phyloP scores from a whole-genome alignment of 495 filamentous ascomycete genomes.

The Choiromyces venosus region DNA sequence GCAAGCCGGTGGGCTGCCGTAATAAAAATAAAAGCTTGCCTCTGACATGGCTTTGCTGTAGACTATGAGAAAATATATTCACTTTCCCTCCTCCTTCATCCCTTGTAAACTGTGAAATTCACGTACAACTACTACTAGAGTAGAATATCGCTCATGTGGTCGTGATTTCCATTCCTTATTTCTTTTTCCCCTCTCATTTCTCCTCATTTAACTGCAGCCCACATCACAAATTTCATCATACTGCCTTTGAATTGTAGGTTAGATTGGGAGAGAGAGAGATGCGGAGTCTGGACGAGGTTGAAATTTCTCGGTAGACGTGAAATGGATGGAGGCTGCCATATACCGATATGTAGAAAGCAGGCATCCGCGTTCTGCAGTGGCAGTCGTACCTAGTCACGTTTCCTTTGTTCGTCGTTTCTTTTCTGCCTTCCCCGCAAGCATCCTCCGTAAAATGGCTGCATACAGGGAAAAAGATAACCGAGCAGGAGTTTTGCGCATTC shows the following conservation, averaged over 20 bases:
- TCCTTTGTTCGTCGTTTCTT: conserved; percentile 14
- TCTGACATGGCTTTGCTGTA: not conserved
- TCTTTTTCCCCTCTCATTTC: conserved; percentile 16
- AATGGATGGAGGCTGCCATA: conserved; percentile 30
- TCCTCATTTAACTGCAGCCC: conserved; percentile 24
- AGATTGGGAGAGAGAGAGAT: conserved; percentile 13
- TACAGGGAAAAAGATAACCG: conserved; percentile 22
- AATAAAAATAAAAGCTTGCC: not conserved
- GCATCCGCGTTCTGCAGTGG: conserved; percentile 23
- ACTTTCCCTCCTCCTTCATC: not conserved
- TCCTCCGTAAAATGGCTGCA: conserved; percentile 28
- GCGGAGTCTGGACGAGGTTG: conserved; percentile 9
- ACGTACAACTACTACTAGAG: not conserved
- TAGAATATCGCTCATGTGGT: conserved; percentile 23
- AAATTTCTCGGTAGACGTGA: conserved; percentile 25
- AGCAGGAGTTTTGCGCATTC: conserved; percentile 14
- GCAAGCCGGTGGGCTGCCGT: not conserved
- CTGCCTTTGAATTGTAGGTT: conserved; percentile 16
- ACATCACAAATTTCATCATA: conserved; percentile 28
- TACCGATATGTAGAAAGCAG: conserved; percentile 19
- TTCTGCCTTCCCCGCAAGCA: conserved; percentile 29
- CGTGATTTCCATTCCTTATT: conserved; percentile 16
- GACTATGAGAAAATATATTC: not conserved
- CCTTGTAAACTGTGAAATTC: not conserved
- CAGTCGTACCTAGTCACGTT: conserved; percentile 31